Percentiles rank a stretch among this genome's conserved stretches.
phyloP scores from a whole-genome alignment of 2,329 filamentous ascomycete species.

The Pseudocercospora ulei region DNA sequence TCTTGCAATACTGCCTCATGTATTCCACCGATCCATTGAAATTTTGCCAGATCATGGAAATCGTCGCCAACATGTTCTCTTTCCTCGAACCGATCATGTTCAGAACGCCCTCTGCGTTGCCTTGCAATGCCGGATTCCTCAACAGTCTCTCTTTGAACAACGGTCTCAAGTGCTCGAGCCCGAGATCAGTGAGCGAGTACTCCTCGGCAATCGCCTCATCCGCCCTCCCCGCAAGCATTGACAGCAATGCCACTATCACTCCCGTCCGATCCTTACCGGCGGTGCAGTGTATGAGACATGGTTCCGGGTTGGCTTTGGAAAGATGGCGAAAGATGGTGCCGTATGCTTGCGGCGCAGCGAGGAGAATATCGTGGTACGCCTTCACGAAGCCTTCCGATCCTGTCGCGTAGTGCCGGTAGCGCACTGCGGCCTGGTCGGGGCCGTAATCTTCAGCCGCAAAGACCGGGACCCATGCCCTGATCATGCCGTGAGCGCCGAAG shows the following conservation, averaged over 20 bases:
- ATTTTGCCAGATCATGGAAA: conserved; percentile 48
- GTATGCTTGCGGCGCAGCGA: conserved; percentile 46
- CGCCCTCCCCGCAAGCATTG: conserved; percentile 54
- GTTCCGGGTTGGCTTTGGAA: conserved; percentile 38
- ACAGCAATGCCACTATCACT: conserved; percentile 56
- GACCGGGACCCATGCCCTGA: conserved; percentile 54
- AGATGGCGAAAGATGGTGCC: conserved; percentile 54
- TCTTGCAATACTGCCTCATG: conserved; percentile 49
- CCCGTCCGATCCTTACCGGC: conserved; percentile 71
- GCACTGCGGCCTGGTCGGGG: conserved; percentile 53
- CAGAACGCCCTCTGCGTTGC: conserved; percentile 38
- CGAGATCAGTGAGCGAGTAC: conserved; percentile 57
- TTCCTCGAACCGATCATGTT: conserved; percentile 41
- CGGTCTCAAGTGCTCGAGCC: conserved; percentile 42
- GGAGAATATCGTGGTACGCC: conserved; percentile 55
- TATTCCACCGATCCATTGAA: conserved; percentile 59
- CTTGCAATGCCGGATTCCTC: conserved; percentile 44
- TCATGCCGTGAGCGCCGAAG: conserved; percentile 41
- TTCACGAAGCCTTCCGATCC: conserved; percentile 51
- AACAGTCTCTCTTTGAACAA: conserved; percentile 47
- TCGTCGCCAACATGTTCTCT: conserved; percentile 45
- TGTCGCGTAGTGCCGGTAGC: conserved; percentile 54
- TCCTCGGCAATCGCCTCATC: conserved; percentile 54
- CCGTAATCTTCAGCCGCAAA: conserved; percentile 53
- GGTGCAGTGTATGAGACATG: conserved; percentile 61